Evolutionary conservation across 2,329 filamentous ascomycete species (phyloP).

Genomic region (Epichloe uncinata): DNA sequence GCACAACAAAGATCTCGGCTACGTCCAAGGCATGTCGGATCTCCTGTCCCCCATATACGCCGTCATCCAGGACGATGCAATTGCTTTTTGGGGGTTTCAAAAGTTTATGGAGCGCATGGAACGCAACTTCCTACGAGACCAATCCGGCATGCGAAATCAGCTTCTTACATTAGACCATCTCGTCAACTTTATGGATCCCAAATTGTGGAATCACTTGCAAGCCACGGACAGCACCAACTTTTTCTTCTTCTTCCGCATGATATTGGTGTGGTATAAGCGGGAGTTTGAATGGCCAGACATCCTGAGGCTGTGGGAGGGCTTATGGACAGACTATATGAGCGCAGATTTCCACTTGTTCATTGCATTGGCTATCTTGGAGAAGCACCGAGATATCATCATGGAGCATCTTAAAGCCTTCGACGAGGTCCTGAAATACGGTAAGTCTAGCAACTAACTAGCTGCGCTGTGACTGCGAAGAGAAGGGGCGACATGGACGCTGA

Average conservation of each 20-base stretch:
- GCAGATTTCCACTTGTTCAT: conserved; percentile 92
- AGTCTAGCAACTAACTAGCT: conserved; percentile 16
- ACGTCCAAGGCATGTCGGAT: conserved; percentile 98
- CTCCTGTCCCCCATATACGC: conserved; percentile 92
- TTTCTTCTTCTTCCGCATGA: conserved; percentile 99
- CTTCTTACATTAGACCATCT: conserved; percentile 85
- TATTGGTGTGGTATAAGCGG: conserved; percentile 96
- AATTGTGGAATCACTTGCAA: conserved; percentile 81
- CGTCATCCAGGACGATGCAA: conserved; percentile 90
- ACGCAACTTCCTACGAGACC: conserved; percentile 87
- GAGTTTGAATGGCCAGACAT: conserved; percentile 88
- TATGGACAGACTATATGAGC: conserved; percentile 88
- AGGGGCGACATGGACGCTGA: background rate
- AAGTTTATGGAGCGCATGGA: conserved; percentile 98
- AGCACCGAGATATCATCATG: conserved; percentile 94
- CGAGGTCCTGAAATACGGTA: conserved; percentile 92
- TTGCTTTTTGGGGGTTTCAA: conserved; percentile 97
- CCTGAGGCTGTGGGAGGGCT: conserved; percentile 74
- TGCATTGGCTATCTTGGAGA: conserved; percentile 86
- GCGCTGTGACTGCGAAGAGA: no score
- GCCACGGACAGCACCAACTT: conserved; percentile 93
- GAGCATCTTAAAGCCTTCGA: conserved; percentile 88
- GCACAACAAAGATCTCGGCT: conserved; percentile 88
- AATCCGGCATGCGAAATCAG: conserved; percentile 90
- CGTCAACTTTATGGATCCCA: conserved; percentile 91